Evolutionary conservation across 1,284 basidiomycete genomes (phyloP).

Genomic region (Pyrrhoderma noxium): DNA sequence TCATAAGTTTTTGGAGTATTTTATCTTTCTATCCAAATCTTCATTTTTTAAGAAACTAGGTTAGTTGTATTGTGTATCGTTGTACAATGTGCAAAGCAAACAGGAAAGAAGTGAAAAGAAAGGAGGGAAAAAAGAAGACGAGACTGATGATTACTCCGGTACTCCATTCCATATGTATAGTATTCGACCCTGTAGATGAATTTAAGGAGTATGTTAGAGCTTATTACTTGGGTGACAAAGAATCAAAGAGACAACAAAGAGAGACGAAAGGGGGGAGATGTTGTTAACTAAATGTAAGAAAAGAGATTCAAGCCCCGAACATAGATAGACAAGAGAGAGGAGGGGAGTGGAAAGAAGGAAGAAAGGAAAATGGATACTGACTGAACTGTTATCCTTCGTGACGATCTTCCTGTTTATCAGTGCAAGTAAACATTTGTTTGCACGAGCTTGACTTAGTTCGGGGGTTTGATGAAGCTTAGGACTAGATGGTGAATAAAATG

Average conservation of each 20-base stretch:
- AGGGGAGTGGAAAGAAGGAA: background rate
- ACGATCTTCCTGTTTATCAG: slow-evolving; percentile 85
- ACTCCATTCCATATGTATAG: slow-evolving; percentile 19
- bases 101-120: background rate
- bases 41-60: background rate
- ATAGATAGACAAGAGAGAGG: no score
- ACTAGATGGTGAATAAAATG: slow-evolving; percentile 40
- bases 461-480: slow-evolving; percentile 68
- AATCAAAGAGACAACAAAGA: background rate
- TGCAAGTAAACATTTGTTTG: slow-evolving; percentile 90
- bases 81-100: background rate
- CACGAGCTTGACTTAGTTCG: slow-evolving; percentile 83
- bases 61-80: background rate
- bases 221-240: background rate
- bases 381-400: slow-evolving; percentile 64
- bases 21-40: background rate
- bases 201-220: no score
- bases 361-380: no score
- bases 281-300: background rate
- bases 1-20: no score
- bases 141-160: slow-evolving; percentile 2
- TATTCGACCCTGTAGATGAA: slow-evolving; percentile 20
- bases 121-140: background rate
- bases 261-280: no score
- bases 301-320: background rate